A percentile compares a stretch with the other conserved stretches of the same genome.
These are phyloP conservation scores for Tetrahymena borealis DNA, from an alignment of 73 alveolate species.

Conservation along the genomic window DNA sequence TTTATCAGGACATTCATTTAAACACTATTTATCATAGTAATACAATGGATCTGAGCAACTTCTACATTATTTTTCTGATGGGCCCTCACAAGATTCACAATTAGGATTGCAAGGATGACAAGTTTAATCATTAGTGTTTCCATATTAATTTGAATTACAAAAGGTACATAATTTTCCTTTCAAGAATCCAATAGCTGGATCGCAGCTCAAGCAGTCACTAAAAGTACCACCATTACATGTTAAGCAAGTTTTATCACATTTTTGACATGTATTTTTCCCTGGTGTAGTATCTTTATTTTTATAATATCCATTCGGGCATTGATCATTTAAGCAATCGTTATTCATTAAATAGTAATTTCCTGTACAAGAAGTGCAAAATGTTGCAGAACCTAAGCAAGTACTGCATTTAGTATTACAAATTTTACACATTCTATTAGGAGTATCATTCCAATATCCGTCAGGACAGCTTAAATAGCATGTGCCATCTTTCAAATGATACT, in stretches of 20 bases:
- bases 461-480: not conserved
- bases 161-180: not conserved
- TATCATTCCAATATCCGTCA: not conserved
- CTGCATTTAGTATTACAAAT: not conserved
- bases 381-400: not conserved
- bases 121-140: not conserved
- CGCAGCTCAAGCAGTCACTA: not conserved
- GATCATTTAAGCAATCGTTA: not conserved
- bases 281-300: not conserved
- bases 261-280: not conserved
- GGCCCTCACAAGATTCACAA: not conserved
- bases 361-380: not conserved
- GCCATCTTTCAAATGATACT: not conserved
- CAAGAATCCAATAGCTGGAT: not conserved
- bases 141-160: not conserved
- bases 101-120: not conserved
- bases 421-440: not conserved
- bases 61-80: not conserved
- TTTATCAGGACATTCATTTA: not conserved
- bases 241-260: not conserved
- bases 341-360: not conserved
- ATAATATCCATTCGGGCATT: not conserved
- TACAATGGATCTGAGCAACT: not conserved
- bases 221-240: not conserved
- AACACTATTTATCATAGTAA: not conserved